Base-by-base conservation (phyloP, 305 asterid genomes). In the Fraxinus greggii region DNA sequence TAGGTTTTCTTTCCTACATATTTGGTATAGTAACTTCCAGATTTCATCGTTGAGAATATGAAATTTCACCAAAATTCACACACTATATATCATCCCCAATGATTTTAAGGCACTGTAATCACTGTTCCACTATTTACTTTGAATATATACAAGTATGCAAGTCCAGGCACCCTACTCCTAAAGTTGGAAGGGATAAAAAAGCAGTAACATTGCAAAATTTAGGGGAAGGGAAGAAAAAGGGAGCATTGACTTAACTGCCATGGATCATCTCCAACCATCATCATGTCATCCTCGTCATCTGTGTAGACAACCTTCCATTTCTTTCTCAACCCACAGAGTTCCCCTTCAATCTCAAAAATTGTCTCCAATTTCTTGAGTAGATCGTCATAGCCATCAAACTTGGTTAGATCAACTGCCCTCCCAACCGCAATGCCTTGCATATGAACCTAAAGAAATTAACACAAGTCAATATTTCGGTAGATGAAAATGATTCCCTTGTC, bases 191-290 rank as follows among this genome's bases (percentile, higher is more conserved):
- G 28, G 74, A 59, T 31, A 48, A 2, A 69, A 19, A 21, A 24
- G 65, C 38, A 35, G 75, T 29, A 32, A 48, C 29, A 3, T 4
- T 28, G 9, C 26, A 48, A 48, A 15, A 17, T 76, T 31, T 26
- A 76, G 7, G 3, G 26, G 48, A 51, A 26, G 31, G 38, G 19
- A 23, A 13, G 33, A 19, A 9, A 31, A 48, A 17, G 23, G 74
- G 76, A 32, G 40, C 83, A 23, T 76, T 38, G 82, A 90, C 91
- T 90, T 84, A 48, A 90, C 92, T 82, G 98, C 99, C 99, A 95
- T 32, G 99, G 99, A 82, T 95, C 99, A 74, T 95, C 99, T 82
- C 99, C 99, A 81, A 95, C 99, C 98, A 96, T 91, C 99, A 96
- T 96, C 91, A 88, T 94, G 91, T 96, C 99, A 76, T 92, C 98